Evolutionary conservation across 345 rosid genomes (phyloP).

Genomic region (Microthlaspi erraticum): DNA sequence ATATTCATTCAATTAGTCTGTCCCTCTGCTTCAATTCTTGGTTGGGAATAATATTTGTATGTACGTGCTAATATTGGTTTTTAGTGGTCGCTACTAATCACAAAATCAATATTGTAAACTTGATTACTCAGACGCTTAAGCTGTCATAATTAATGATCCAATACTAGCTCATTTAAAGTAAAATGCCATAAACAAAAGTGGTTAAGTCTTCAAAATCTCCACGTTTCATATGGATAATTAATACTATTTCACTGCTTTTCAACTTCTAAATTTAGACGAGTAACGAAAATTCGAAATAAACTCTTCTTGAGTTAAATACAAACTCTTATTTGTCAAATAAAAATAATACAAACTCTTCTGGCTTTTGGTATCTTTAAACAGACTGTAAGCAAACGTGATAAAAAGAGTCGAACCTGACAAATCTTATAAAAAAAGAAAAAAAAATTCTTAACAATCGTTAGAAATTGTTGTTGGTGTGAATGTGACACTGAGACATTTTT

Average conservation of each 20-base stretch:
- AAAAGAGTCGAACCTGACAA: conserved; percentile 13
- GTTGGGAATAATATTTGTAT: background rate
- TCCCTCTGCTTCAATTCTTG: no score
- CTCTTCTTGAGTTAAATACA: no score
- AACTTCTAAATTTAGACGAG: conserved; percentile 22
- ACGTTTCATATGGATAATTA: conserved; percentile 9
- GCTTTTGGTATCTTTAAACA: conserved; percentile 23
- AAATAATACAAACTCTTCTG: conserved; percentile 23
- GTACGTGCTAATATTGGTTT: no score
- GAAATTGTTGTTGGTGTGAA: background rate
- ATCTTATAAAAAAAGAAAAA: no score
- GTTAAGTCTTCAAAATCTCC: conserved; percentile 10
- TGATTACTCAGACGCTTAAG: background rate
- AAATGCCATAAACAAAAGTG: background rate
- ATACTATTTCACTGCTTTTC: conserved; percentile 13
- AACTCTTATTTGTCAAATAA: no score
- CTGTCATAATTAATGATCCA: background rate
- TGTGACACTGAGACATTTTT: conserved; percentile 17
- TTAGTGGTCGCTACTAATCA: no score
- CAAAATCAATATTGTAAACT: no score
- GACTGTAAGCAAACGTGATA: conserved; percentile 29
- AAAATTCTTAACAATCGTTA: conserved; percentile 9
- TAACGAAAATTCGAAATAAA: conserved; percentile 5
- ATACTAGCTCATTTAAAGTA: background rate
- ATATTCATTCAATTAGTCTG: no score